Evolutionary conservation across 2,329 filamentous ascomycete species (phyloP), one percentile per base, ranked within the genome.

Genomic region (Fusarium sp.): DNA sequence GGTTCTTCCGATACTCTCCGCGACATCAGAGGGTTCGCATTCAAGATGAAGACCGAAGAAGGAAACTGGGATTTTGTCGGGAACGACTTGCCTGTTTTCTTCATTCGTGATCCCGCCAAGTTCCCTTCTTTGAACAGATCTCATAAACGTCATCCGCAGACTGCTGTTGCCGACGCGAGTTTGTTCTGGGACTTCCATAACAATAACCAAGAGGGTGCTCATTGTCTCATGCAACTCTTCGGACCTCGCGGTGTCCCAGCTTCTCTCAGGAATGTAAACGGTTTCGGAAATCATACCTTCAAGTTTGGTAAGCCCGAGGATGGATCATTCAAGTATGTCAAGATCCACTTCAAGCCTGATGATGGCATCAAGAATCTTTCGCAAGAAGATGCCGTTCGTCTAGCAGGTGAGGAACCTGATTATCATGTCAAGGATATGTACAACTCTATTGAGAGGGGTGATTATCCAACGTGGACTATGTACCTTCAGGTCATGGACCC

Each of bases 111-210:
- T 13, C 60, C 60, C 4, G 60, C 54, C 14, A 63, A 60, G 32
- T 60, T 63, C 2, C 60, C 60, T 2, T 63, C 54, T 0, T 15
- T 63, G 1, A 63, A 60, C 32, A 50, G 45, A 17, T 63, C 60
- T 5, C 45, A 63, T 3, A 63, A 63, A 6, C 54, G 54, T 1
- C 54, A 60, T 14, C 54, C 54, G 0, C 60, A 63, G 14, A 63
- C 60, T 26, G 60, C 54, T 1, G 54, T 50, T 4, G 54, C 38
- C 6, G 60, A 63, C 9, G 20, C 55, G n/a, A 42, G 63, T 12
- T 52, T 63, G 45, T 63, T 63, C n/a, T 63, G 55, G 45, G 60
- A 62, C 5, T 62, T 62, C 26, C 54, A 62, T 20, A 50, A 62
- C 7, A 35, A 60, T 12, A 62, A 62, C 11, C 60, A 62, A 44